Conservation (phyloP, 2,329 filamentous ascomycete species). For the Aspergillus proliferans region DNA sequence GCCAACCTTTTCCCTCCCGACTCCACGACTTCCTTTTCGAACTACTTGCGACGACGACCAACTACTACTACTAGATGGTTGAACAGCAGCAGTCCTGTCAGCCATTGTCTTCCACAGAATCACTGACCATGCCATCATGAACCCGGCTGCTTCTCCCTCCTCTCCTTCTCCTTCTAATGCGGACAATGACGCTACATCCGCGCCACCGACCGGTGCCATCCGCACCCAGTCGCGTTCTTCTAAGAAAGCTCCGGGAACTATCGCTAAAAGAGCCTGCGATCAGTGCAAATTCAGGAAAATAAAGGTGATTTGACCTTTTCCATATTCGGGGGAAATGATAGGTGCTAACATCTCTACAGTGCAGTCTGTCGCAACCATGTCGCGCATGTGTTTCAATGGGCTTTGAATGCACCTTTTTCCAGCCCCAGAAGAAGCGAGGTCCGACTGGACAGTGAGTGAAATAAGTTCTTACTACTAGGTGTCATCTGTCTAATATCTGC, state of each 20-base stretch:
- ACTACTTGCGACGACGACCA: neutral
- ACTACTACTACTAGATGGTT: neutral
- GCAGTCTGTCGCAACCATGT: conserved; percentile 36
- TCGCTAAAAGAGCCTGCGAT: conserved; percentile 36
- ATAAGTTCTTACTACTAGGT: neutral
- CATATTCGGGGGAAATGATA: neutral
- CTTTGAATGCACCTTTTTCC: conserved; percentile 37
- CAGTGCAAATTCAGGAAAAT: conserved; percentile 37
- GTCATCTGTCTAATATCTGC: neutral
- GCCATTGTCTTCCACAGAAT: neutral
- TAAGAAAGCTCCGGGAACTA: conserved; percentile 12
- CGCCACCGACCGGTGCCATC: conserved; percentile 16
- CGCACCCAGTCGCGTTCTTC: conserved; percentile 19
- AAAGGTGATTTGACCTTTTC: conserved; percentile 20
- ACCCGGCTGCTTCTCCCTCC: conserved; percentile 5
- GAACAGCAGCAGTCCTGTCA: neutral
- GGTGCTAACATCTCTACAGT: conserved; percentile 18
- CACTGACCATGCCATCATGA: conserved; percentile 20
- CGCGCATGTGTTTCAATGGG: conserved; percentile 33
- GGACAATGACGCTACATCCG: conserved; percentile 9
- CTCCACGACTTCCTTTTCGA: neutral
- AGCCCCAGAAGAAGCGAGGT: conserved; percentile 38
- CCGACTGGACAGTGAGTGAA: conserved; percentile 32
- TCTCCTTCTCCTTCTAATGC: neutral
- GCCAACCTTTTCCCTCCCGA: neutral